Evolutionary conservation across 1,139 yeast genomes (phyloP).

Genomic region (Geotrichum bryndzae): DNA sequence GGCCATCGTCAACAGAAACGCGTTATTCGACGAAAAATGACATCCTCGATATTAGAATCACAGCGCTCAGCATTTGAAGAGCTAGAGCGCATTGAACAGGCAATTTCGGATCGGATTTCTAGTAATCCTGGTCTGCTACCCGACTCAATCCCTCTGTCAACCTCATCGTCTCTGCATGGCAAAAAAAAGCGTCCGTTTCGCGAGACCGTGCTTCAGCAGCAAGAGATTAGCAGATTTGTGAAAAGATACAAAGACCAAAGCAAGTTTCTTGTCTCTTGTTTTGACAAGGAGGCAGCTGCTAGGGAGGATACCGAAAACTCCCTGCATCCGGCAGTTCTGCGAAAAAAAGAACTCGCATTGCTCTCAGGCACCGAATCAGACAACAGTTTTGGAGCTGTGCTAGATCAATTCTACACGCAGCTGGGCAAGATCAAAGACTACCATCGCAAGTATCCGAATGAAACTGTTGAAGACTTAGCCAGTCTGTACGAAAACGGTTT

Average conservation of each 20-base stretch:
- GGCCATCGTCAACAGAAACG: not conserved
- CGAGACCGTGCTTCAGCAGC: slow-evolving; percentile 55
- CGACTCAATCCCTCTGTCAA: slow-evolving; percentile 23
- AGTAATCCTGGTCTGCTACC: slow-evolving; percentile 47
- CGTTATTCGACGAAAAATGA: not conserved
- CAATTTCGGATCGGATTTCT: slow-evolving; percentile 45
- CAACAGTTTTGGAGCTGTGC: slow-evolving; percentile 21
- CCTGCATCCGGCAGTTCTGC: slow-evolving; percentile 17
- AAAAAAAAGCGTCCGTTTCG: slow-evolving; percentile 38
- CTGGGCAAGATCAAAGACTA: slow-evolving; percentile 36
- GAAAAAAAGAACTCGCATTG: slow-evolving; percentile 18
- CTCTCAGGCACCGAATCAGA: slow-evolving; percentile 9
- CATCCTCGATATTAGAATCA: slow-evolving; percentile 32
- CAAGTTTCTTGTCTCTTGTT: slow-evolving; percentile 23
- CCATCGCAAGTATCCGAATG: slow-evolving; percentile 34
- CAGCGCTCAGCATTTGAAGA: slow-evolving; percentile 44
- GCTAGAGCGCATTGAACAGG: slow-evolving; percentile 51
- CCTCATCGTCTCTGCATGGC: slow-evolving; percentile 27
- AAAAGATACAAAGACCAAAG: slow-evolving; percentile 44
- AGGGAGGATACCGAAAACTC: slow-evolving; percentile 17
- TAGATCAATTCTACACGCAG: slow-evolving; percentile 43
- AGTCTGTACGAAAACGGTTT: slow-evolving; percentile 35
- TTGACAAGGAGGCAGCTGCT: not conserved
- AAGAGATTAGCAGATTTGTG: slow-evolving; percentile 55
- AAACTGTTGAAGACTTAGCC: slow-evolving; percentile 35